phyloP scores from a whole-genome alignment of 2,329 filamentous ascomycete genomes.

The Colletotrichum sojae region DNA sequence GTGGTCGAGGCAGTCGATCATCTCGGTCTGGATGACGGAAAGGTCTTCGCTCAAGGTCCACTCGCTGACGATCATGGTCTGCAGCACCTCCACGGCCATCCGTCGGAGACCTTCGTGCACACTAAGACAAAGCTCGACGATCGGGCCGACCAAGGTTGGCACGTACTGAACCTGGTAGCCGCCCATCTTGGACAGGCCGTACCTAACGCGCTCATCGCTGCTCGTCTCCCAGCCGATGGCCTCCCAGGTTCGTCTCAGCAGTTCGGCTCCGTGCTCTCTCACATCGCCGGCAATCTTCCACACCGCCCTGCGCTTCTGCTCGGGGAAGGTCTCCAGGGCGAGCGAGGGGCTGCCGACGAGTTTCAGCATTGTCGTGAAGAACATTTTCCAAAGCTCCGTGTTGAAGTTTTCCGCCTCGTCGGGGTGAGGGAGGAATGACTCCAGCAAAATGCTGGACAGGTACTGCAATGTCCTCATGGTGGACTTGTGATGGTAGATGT shows the following conservation, averaged over 20 bases:
- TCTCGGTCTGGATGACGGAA: conserved; percentile 91
- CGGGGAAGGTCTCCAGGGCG: conserved; percentile 94
- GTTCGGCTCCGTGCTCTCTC: conserved; percentile 88
- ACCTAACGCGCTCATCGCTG: conserved; percentile 82
- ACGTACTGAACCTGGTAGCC: conserved; percentile 99
- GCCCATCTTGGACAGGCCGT: conserved; percentile 86
- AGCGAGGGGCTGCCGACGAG: conserved; percentile 91
- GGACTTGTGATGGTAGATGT: conserved; percentile 93
- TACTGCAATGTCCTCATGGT: conserved; percentile 90
- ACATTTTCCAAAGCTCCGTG: conserved; percentile 93
- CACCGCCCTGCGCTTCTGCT: conserved; percentile 94
- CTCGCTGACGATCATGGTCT: conserved; percentile 98
- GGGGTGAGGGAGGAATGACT: conserved; percentile 86
- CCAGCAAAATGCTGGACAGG: conserved; percentile 83
- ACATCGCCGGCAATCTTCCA: conserved; percentile 99
- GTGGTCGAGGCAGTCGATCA: conserved; percentile 92
- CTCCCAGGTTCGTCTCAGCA: conserved; percentile 90
- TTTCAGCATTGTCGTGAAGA: conserved; percentile 90
- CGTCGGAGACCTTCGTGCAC: conserved; percentile 92
- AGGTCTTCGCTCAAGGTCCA: conserved; percentile 97
- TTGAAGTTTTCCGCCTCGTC: conserved; percentile 95
- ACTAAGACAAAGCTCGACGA: conserved; percentile 94
- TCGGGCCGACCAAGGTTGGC: conserved; percentile 88
- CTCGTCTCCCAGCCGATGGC: conserved; percentile 96
- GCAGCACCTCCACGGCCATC: conserved; percentile 92